Evolutionary conservation across 1,284 basidiomycete genomes (phyloP).

Genomic region (Naganishia sp.): DNA sequence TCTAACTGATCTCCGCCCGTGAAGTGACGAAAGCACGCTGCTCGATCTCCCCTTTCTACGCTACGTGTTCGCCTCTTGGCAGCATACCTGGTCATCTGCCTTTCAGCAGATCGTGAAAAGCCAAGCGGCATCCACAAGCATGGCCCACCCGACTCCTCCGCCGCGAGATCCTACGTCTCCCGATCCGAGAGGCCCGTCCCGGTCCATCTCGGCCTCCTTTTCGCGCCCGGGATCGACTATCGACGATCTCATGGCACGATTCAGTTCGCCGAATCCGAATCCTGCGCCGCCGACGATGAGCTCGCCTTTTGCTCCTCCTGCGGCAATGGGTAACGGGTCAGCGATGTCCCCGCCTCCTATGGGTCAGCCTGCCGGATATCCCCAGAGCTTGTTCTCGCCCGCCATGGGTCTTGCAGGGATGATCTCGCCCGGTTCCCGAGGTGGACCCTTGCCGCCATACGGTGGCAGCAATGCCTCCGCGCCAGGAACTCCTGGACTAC

Average conservation of each 20-base stretch:
- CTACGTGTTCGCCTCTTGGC: background rate
- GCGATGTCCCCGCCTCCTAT: conserved; percentile 3
- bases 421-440: conserved; percentile 12
- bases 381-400: conserved; percentile 6
- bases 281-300: conserved; percentile 16
- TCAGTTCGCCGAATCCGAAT: conserved; percentile 19
- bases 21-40: conserved; percentile 2
- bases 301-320: conserved; percentile 7
- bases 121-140: background rate
- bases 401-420: conserved; percentile 10
- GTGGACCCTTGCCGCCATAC: conserved; percentile 6
- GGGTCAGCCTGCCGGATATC: background rate
- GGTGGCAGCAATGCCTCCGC: background rate
- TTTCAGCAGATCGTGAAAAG: no score
- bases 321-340: conserved; percentile 4
- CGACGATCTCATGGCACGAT: conserved; percentile 25
- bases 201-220: conserved; percentile 17
- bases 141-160: conserved; percentile 3
- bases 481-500: background rate
- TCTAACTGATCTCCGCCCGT: no score
- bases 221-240: conserved; percentile 22
- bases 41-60: background rate
- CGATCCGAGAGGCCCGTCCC: conserved; percentile 3
- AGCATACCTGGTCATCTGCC: no score
- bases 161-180: conserved; percentile 10